Evolutionary conservation across 805 yeast species (phyloP).

Genomic region (Ogataea philodendri): DNA sequence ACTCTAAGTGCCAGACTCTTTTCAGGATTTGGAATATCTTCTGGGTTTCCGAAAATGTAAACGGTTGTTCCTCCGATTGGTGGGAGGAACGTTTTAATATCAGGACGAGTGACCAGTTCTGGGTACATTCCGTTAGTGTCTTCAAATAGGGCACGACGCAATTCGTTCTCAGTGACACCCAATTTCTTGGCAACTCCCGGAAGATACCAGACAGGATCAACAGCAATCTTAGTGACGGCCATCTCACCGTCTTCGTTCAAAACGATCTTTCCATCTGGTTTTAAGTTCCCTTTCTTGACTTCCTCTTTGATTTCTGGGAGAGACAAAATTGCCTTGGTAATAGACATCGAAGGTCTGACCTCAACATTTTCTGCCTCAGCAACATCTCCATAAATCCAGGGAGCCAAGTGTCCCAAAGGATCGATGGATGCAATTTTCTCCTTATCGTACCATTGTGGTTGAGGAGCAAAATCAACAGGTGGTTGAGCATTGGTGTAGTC

Average conservation of each 20-base stretch:
- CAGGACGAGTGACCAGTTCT: conserved; percentile 65
- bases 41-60: conserved; percentile 64
- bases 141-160: conserved; percentile 60
- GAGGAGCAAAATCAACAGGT: conserved; percentile 52
- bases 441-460: conserved; percentile 53
- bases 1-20: conserved; percentile 56
- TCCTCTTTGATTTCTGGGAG: conserved; percentile 57
- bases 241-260: conserved; percentile 59
- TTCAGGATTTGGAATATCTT: conserved; percentile 48
- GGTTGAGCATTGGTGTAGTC: conserved; percentile 66
- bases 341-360: conserved; percentile 62
- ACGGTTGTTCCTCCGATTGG: conserved; percentile 70
- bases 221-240: conserved; percentile 61
- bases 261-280: conserved; percentile 61
- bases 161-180: conserved; percentile 51
- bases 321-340: conserved; percentile 65
- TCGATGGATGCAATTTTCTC: conserved; percentile 64
- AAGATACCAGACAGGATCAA: conserved; percentile 69
- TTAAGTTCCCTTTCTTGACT: conserved; percentile 49
- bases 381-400: conserved; percentile 51
- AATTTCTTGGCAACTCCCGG: conserved; percentile 69
- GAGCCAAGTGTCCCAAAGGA: conserved; percentile 66
- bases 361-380: conserved; percentile 49
- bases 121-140: conserved; percentile 74
- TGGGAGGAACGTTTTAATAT: conserved; percentile 61